Evolutionary conservation across 2,329 filamentous ascomycete species (phyloP).

Genomic region (Helotiales sp.): DNA sequence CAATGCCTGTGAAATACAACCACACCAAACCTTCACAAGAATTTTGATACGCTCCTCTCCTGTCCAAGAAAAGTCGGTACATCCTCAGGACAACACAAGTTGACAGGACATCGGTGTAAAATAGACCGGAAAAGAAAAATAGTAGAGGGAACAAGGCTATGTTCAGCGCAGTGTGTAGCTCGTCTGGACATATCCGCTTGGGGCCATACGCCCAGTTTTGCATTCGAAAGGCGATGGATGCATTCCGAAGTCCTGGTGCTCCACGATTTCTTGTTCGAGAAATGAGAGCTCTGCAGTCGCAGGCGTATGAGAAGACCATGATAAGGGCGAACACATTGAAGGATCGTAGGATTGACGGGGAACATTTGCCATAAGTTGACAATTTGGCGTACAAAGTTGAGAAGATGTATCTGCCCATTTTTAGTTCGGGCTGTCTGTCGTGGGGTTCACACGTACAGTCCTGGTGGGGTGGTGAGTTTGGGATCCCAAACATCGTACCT

Average conservation of each 20-base stretch:
- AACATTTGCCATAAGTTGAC: slow-evolving; percentile 44
- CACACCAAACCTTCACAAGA: slow-evolving; percentile 39
- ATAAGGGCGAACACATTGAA: slow-evolving; percentile 55
- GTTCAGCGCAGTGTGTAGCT: slow-evolving; percentile 72
- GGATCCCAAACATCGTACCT: slow-evolving; percentile 85
- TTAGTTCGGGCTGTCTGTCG: neutral
- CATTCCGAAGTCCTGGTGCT: slow-evolving; percentile 3
- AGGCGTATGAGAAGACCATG: slow-evolving; percentile 45
- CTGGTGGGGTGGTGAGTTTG: slow-evolving; percentile 96
- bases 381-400: slow-evolving; percentile 49
- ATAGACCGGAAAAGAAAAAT: slow-evolving; percentile 95
- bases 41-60: slow-evolving; percentile 27
- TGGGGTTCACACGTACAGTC: slow-evolving; percentile 62
- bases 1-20: slow-evolving; percentile 59
- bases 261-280: slow-evolving; percentile 13
- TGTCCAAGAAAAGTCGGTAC: slow-evolving; percentile 62
- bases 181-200: slow-evolving; percentile 18
- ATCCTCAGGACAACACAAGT: slow-evolving; percentile 74
- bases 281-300: slow-evolving; percentile 36
- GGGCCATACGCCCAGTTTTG: neutral
- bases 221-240: neutral
- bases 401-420: slow-evolving; percentile 51
- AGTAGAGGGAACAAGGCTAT: slow-evolving; percentile 84
- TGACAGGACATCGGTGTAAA: slow-evolving; percentile 92
- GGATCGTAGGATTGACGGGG: slow-evolving; percentile 51